Percentiles rank a stretch among this genome's conserved stretches.
Evolutionary conservation across 2,329 filamentous ascomycete species (phyloP).

Genomic region (Cladosporium sp.): DNA sequence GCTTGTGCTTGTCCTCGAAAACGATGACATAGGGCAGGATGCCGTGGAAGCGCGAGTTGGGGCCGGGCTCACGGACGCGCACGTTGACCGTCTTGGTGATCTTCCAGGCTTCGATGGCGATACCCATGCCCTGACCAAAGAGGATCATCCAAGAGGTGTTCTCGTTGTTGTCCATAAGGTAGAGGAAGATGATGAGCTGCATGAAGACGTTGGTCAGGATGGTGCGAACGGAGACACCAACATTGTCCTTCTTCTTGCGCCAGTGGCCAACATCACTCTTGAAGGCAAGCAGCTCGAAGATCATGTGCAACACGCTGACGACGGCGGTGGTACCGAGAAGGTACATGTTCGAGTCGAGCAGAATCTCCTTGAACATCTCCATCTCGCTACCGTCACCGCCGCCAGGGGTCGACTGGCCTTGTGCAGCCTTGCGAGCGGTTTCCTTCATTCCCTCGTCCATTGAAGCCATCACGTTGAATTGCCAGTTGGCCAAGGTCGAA

Average conservation of each 20-base stretch:
- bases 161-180: slow-evolving; percentile 93
- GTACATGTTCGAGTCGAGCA: slow-evolving; percentile 90
- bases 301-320: slow-evolving; percentile 82
- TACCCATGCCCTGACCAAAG: slow-evolving; percentile 82
- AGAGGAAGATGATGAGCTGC: slow-evolving; percentile 92
- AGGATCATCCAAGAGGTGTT: slow-evolving; percentile 99
- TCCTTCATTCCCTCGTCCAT: slow-evolving; percentile 86
- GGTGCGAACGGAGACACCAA: slow-evolving; percentile 90
- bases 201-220: slow-evolving; percentile 98
- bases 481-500: slow-evolving; percentile 76
- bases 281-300: slow-evolving; percentile 94
- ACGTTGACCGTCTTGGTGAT: slow-evolving; percentile 93
- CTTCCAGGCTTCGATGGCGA: slow-evolving; percentile 80
- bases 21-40: slow-evolving; percentile 63
- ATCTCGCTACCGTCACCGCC: slow-evolving; percentile 89
- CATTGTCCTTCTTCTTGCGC: slow-evolving; percentile 99
- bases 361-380: slow-evolving; percentile 93
- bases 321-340: slow-evolving; percentile 77
- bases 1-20: slow-evolving; percentile 95
- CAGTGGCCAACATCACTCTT: slow-evolving; percentile 96
- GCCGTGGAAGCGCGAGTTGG: slow-evolving; percentile 55
- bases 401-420: slow-evolving; percentile 62
- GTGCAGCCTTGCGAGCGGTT: slow-evolving; percentile 69
- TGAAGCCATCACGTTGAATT: slow-evolving; percentile 77
- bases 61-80: slow-evolving; percentile 61